Percentiles rank a stretch among this genome's conserved stretches.
phyloP scores from a whole-genome alignment of 2,329 filamentous ascomycete species.

The Sarocladiaceae sp. region DNA sequence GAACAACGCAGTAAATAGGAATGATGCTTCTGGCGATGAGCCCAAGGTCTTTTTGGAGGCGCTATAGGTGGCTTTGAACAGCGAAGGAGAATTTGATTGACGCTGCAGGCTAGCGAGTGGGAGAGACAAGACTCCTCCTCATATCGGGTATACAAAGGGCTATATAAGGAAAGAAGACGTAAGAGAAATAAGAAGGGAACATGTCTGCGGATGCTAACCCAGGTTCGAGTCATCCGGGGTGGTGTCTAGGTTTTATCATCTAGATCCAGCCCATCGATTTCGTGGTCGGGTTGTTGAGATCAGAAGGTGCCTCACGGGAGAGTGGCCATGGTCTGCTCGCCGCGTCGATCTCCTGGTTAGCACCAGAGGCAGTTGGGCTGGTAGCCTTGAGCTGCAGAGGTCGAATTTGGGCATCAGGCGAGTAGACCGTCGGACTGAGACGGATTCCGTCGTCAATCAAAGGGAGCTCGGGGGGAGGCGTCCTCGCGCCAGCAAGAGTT shows the following conservation, averaged over 20 bases:
- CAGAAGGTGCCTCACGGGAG: not conserved
- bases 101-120: not conserved
- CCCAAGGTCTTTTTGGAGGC: no score
- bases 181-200: not conserved
- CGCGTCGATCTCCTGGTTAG: not conserved
- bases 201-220: not conserved
- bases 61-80: not conserved
- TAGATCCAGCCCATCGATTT: constrained; percentile 8
- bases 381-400: constrained; percentile 8
- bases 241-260: not conserved
- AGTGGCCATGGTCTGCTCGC: not conserved
- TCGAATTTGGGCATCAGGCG: constrained; percentile 25
- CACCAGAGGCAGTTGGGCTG: constrained; percentile 7
- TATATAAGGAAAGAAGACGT: not conserved
- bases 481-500: not conserved
- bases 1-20: no score
- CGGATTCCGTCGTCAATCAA: constrained; percentile 27
- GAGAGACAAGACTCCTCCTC: not conserved
- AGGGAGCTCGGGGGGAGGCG: constrained; percentile 16
- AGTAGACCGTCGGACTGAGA: constrained; percentile 51
- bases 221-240: not conserved
- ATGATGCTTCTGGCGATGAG: no score
- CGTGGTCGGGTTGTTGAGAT: constrained; percentile 2
- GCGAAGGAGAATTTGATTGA: constrained; percentile 2
- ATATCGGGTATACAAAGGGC: constrained; percentile 8